Evolutionary conservation across 345 rosid species (phyloP), one percentile per base, ranked within the genome.

Genomic region (Hirschfeldia incana): DNA sequence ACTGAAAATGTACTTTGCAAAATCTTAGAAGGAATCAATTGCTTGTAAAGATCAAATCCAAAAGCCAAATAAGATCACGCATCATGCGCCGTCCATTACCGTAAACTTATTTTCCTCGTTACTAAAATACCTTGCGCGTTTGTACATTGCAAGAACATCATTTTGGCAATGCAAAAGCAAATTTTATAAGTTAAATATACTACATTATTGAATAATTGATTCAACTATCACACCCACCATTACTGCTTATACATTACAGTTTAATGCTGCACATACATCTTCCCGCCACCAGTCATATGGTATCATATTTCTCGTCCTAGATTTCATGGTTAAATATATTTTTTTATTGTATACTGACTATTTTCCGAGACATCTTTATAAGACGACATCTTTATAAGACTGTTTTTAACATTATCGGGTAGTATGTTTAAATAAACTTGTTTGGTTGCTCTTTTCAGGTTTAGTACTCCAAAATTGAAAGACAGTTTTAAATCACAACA

Each of bases 31-130:
- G 33, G 55, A 44, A 17, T 44, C 55, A 32, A 64, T 59, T 79
- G 12, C 33, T 33, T 78, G 73, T 59, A 6, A 6, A 71, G 68
- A 44, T 65, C 72, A 66, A 55, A 59, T 42, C 73, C 29, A 66
- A 72, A 72, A 72, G 34, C 57, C 30, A 78, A 73, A 78, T 42
- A 60, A 59, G 55, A 72, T 66, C 64, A 78, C 82, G 77, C 42
- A 44, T 58, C 73, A 72, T 58, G 13, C 59, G 42, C 77, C 82
- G 77, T 66, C 82, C 82, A 78, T 64, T 15, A 69, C 63, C 63
- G 6, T 29, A 16, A 49, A 33, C 2, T 6, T 26, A 46, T 8
- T 37, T 72, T 39, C 53, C 10, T 71, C 28, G 28, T 71, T 53
- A 55, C 72, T 53, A 70, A 16, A 8, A 4, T 2, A 64, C 58